These are phyloP conservation scores for Wallacemonas sp. DNA, from an alignment of 208 protist species.

Conservation along the genomic window DNA sequence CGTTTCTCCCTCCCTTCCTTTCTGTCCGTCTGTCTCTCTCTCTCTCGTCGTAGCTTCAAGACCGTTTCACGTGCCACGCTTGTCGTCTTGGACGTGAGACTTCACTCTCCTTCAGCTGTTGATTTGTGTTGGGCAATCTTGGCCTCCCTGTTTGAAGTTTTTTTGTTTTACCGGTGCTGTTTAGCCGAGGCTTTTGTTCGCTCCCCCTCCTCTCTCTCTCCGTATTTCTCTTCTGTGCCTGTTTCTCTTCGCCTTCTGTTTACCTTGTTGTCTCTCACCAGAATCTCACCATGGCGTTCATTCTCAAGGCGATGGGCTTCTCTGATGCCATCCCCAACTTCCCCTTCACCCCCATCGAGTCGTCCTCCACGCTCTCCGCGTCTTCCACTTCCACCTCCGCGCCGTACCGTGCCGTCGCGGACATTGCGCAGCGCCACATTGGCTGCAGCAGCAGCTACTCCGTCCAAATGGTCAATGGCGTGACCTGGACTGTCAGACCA, in stretches of 20 bases:
- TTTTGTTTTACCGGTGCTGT: no score
- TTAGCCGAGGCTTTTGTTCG: no score
- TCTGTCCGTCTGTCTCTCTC: no score
- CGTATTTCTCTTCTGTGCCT: conserved; percentile 14
- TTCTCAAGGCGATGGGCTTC: conserved; percentile 75
- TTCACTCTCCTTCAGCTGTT: no score
- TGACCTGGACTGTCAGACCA: conserved; percentile 52
- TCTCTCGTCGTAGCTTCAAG: no score
- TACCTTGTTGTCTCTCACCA: neutral
- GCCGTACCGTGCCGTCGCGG: neutral
- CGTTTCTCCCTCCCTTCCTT: no score
- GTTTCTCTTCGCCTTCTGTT: neutral
- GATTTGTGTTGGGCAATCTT: no score
- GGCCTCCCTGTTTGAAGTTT: no score
- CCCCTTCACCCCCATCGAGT: conserved; percentile 46
- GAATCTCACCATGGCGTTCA: conserved; percentile 51
- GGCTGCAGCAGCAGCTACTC: conserved; percentile 18
- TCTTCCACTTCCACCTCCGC: conserved; percentile 4
- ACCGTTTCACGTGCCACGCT: no score
- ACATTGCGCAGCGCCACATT: conserved; percentile 6
- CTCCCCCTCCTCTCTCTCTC: neutral
- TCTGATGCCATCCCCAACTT: conserved; percentile 69
- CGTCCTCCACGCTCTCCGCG: neutral
- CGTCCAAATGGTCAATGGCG: conserved; percentile 15
- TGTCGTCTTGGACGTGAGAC: no score